phyloP scores from a whole-genome alignment of 140 eudicot species.

The Cichorium intybus region DNA sequence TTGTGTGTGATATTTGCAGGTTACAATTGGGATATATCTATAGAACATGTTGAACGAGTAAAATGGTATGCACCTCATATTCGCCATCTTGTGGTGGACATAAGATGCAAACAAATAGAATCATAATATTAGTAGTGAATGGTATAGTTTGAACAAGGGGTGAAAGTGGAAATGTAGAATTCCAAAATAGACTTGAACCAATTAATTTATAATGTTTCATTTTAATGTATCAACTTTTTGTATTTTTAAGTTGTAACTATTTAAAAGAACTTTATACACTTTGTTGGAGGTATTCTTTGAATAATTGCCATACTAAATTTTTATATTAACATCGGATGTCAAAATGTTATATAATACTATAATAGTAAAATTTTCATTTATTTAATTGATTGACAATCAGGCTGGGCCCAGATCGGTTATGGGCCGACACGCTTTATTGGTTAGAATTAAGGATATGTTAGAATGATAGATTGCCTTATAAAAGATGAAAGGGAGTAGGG shows the following conservation, averaged over 20 bases:
- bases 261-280: too few species aligned
- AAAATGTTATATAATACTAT: too few species aligned
- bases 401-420: too few species aligned
- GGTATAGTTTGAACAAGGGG: background rate
- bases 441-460: too few species aligned
- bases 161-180: background rate
- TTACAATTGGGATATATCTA: constrained; percentile 58
- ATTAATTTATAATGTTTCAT: background rate
- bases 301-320: too few species aligned
- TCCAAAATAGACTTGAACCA: background rate
- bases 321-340: too few species aligned
- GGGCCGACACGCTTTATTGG: too few species aligned
- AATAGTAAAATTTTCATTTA: too few species aligned
- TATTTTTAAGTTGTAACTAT: background rate
- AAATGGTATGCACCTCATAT: constrained; percentile 99
- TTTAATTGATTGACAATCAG: too few species aligned
- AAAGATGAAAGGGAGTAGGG: too few species aligned
- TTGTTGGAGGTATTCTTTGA: too few species aligned
- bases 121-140: constrained; percentile 9
- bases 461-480: too few species aligned
- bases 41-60: constrained; percentile 84
- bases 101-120: constrained; percentile 49
- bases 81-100: constrained; percentile 90
- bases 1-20: constrained; percentile 51
- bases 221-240: background rate